Percentiles rank a stretch among this genome's conserved stretches.
These are phyloP conservation scores for Cryptosporidium viatorum DNA, from an alignment of 169 alveolate genomes.

Conservation along the genomic window DNA sequence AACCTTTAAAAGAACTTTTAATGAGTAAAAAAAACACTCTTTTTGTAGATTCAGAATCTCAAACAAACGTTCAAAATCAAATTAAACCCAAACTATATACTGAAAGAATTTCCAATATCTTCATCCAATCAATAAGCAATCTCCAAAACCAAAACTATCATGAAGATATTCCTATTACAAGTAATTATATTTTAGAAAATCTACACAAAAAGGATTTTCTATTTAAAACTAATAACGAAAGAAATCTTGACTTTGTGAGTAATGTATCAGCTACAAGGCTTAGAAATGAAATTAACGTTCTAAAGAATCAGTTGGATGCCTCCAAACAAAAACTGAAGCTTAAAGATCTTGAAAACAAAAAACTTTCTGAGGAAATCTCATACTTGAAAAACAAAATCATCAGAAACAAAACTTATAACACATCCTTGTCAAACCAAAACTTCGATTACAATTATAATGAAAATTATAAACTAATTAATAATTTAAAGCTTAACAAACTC, in stretches of 20 bases:
- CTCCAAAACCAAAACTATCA: background rate
- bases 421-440: background rate
- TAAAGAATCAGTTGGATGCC: constrained; percentile 52
- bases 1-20: background rate
- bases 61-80: background rate
- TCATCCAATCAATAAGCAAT: constrained; percentile 35
- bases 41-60: background rate
- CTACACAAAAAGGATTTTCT: background rate
- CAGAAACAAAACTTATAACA: constrained; percentile 13
- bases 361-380: constrained; percentile 30
- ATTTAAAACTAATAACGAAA: constrained; percentile 1
- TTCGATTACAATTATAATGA: background rate
- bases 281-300: constrained; percentile 47
- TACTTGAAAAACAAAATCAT: constrained; percentile 38
- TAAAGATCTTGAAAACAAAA: constrained; percentile 41
- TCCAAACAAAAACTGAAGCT: constrained; percentile 37
- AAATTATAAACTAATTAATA: background rate
- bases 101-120: constrained; percentile 13
- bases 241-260: constrained; percentile 28
- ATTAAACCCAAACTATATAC: background rate
- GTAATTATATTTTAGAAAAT: background rate
- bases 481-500: constrained; percentile 1
- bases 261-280: constrained; percentile 34
- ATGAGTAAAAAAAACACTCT: background rate
- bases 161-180: constrained; percentile 6